Evolutionary conservation across 1,284 basidiomycete genomes (phyloP), one percentile per base, ranked within the genome.

Genomic region (Cryptococcus sp.): DNA sequence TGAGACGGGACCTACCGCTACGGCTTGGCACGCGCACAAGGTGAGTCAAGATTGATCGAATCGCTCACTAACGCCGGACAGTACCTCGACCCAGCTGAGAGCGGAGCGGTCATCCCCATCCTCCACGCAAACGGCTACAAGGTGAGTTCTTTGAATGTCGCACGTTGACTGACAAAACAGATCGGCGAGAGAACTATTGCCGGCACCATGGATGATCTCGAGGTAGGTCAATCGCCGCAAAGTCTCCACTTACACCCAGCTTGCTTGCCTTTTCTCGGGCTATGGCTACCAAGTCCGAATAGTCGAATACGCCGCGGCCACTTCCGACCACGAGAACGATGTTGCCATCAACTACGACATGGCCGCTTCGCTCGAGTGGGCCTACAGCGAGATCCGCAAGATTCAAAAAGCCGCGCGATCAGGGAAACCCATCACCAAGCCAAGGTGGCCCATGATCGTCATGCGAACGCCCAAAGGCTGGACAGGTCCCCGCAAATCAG

Each of bases 51-150:
- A n/a, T 23, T 8, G 27, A 43, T 39, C 46, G 42, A 22, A 27
- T 42, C 3, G 47, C 11, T 3, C 10, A 35, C 46, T 47, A 3
- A 20, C n/a, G 22, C 27, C 50, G 48, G 19, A 16, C 49, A 90
- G 81, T 95, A 88, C 75, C 85, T 94, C 70, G 90, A 94, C 72
- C 91, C 92, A n/a, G 84, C 83, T n/a, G 90, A 92, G 77, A 89
- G 86, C 8, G 91, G 92, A 22, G 91, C 91, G 0, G 90, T 94
- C 16, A 80, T 94, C 23, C 92, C 91, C 20, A 89, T 94, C 65
- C 82, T 95, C 2, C 90, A 93, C 71, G 84, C 88, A 59, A 93
- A 93, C 60, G 79, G 78, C n/a, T 81, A 70, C 73, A 79, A 83
- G 52, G 58, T 56, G n/a, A 50, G 50, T 35, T 2, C 23, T 17